Evolutionary conservation across 1,139 yeast species (phyloP).

Genomic region (Nakaseomyces uthaithaninus): DNA sequence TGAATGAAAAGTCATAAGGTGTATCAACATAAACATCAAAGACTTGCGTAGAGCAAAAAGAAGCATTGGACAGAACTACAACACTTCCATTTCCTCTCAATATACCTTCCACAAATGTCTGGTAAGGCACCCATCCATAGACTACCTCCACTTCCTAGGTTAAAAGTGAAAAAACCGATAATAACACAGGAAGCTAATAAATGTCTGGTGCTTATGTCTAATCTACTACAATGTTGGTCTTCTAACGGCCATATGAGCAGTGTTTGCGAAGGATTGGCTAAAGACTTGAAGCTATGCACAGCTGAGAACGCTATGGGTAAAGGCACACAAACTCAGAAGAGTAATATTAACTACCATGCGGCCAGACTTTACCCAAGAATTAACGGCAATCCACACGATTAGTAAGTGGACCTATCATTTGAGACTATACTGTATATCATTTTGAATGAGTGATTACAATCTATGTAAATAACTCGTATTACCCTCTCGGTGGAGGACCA

Average conservation of each 20-base stretch:
- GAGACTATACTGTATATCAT: too few species aligned
- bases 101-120: slow-evolving; percentile 18
- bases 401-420: too few species aligned
- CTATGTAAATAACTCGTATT: too few species aligned
- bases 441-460: too few species aligned
- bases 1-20: too few species aligned
- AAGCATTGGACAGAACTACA: too few species aligned
- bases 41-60: too few species aligned
- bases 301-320: slow-evolving; percentile 25
- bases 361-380: slow-evolving; percentile 72
- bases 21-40: too few species aligned
- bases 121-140: slow-evolving; percentile 31
- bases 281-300: slow-evolving; percentile 44
- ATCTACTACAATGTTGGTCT: slow-evolving; percentile 91
- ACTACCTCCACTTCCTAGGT: slow-evolving; percentile 69
- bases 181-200: slow-evolving; percentile 53
- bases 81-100: too few species aligned
- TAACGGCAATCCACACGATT: slow-evolving; percentile 68
- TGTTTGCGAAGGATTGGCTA: slow-evolving; percentile 56
- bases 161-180: slow-evolving; percentile 61
- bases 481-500: neutral
- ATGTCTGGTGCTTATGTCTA: slow-evolving; percentile 76
- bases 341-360: slow-evolving; percentile 68
- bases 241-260: slow-evolving; percentile 80
- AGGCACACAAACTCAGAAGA: slow-evolving; percentile 24